Percentiles rank a stretch among this genome's conserved stretches.
Evolutionary conservation across 208 protist genomes (phyloP).

Genomic region (Leishmania turanica): DNA sequence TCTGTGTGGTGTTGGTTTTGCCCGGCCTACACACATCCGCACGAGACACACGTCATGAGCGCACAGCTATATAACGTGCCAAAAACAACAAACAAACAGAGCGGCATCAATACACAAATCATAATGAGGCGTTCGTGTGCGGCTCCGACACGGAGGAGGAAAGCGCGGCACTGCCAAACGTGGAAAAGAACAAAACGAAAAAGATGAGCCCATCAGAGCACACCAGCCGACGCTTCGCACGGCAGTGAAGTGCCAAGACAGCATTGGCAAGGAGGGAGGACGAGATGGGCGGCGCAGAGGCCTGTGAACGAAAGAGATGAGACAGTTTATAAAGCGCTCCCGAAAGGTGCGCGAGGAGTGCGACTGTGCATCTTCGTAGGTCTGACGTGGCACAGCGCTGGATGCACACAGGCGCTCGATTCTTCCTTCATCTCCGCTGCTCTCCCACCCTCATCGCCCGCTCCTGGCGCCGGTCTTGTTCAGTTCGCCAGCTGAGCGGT

Average conservation of each 20-base stretch:
- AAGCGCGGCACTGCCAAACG: background rate
- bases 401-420: too few species aligned
- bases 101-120: background rate
- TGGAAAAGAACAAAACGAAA: background rate
- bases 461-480: background rate
- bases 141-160: background rate
- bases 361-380: background rate
- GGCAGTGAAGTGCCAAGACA: background rate
- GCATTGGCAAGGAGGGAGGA: background rate
- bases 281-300: background rate
- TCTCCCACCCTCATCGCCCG: background rate
- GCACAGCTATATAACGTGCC: background rate
- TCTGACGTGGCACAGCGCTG: background rate
- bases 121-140: background rate
- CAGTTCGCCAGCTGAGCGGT: constrained; percentile 37
- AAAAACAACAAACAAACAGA: too few species aligned
- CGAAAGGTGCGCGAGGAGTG: background rate
- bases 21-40: background rate
- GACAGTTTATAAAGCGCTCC: background rate
- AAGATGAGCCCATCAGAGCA: background rate
- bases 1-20: too few species aligned
- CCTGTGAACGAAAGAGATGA: background rate
- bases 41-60: background rate
- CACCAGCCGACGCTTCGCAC: background rate
- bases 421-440: background rate